phyloP scores from a whole-genome alignment of 768 basidiomycete genomes.

The Pleurotus salmoneostramineus region DNA sequence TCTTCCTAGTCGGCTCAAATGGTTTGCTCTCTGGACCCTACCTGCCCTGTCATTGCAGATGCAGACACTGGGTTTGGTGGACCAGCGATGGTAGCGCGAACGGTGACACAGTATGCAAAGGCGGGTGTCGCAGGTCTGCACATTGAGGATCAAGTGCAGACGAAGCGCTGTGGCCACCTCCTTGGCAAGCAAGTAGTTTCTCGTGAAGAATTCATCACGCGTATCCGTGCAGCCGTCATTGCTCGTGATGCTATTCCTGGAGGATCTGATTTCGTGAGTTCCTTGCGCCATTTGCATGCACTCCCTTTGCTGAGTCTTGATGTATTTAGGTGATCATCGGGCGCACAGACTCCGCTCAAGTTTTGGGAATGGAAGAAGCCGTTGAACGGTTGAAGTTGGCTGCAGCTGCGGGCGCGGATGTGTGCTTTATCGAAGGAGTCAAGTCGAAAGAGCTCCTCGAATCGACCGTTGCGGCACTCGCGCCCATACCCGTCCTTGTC shows the following conservation, averaged over 20 bases:
- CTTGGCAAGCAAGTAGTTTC: constrained; percentile 82
- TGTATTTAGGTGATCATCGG: constrained; percentile 38
- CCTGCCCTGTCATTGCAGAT: constrained; percentile 74
- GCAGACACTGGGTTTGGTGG: constrained; percentile 82
- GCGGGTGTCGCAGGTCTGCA: constrained; percentile 73
- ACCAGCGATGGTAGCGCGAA: constrained; percentile 71
- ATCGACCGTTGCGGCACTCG: constrained; percentile 28
- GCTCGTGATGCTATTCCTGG: constrained; percentile 79
- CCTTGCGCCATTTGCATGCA: not conserved
- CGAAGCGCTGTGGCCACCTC: constrained; percentile 77
- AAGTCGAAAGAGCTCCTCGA: constrained; percentile 39
- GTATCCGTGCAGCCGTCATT: constrained; percentile 73
- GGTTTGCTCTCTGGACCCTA: constrained; percentile 63
- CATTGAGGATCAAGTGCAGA: constrained; percentile 82
- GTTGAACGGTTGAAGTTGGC: constrained; percentile 42
- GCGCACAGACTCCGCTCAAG: constrained; percentile 48
- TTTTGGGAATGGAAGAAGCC: constrained; percentile 48
- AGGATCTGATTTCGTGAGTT: constrained; percentile 65
- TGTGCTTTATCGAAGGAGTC: constrained; percentile 51
- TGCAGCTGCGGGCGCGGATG: constrained; percentile 37
- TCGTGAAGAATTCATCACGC: constrained; percentile 68
- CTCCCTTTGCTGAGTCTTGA: not conserved
- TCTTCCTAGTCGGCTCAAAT: constrained; percentile 54
- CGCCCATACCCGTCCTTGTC: constrained; percentile 31
- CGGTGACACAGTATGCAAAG: constrained; percentile 61